Percentiles rank a stretch among this genome's conserved stretches.
phyloP scores from a whole-genome alignment of 1,284 basidiomycete genomes.

The Trichosporon ovoides region DNA sequence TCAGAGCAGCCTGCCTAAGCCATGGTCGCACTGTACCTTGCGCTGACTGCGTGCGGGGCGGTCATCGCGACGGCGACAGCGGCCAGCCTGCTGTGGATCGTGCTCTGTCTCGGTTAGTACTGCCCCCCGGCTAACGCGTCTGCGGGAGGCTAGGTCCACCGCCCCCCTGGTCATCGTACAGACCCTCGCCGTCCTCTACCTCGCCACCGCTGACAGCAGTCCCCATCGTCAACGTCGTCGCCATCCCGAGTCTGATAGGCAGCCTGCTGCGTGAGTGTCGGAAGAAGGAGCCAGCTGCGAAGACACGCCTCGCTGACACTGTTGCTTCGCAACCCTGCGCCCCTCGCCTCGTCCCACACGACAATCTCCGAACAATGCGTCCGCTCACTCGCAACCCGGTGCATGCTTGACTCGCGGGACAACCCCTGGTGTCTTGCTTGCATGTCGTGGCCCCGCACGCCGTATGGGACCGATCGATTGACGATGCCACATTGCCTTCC shows the following conservation, averaged over 20 bases:
- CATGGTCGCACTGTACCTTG: conserved; percentile 12
- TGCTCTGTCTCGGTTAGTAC: conserved; percentile 15
- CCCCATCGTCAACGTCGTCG: conserved; percentile 21
- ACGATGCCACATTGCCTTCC: no score
- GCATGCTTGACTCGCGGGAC: background rate
- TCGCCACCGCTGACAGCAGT: conserved; percentile 14
- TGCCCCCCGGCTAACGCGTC: background rate
- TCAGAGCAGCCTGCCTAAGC: background rate
- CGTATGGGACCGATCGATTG: no score
- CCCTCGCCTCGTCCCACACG: background rate
- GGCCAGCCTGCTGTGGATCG: conserved; percentile 14
- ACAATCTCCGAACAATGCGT: background rate
- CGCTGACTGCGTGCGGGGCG: conserved; percentile 18
- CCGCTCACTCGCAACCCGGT: background rate
- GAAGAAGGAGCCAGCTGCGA: background rate
- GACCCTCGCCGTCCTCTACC: background rate
- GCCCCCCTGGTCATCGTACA: no score
- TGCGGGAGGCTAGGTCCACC: background rate
- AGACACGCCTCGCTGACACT: background rate
- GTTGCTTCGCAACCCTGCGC: background rate
- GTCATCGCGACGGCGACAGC: conserved; percentile 10
- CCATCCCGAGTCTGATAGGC: conserved; percentile 19
- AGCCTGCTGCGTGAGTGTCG: conserved; percentile 13
- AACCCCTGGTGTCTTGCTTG: background rate
- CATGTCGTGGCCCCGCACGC: background rate